Base-by-base conservation (phyloP, 306 rosid species). In the Pueraria montana region DNA sequence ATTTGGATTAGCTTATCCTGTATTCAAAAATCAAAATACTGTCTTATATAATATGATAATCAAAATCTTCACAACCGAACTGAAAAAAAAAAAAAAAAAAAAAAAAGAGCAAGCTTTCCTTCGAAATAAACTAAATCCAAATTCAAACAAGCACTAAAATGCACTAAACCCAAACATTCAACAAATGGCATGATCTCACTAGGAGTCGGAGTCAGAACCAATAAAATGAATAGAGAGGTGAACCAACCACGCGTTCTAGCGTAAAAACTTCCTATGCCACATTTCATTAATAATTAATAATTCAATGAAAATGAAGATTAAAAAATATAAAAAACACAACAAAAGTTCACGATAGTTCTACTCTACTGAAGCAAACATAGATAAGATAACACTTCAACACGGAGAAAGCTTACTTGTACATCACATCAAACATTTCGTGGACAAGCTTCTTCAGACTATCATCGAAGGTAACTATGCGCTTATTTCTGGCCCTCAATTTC, bases 391-490 rank as follows among this genome's bases (percentile, higher is more conserved):
- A 72, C 11, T 27, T 18, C 5, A 82, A 56, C 64, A 30, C 42
- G 10, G 4, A 48, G 21, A 58, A 78, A 71, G 67, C 98, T 87
- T 75, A 93, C 98, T 82, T 92, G 87, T 93, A 96, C 99, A 96
- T 96, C 53, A 96, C 87, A 43, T 92, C 95, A 82, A 96, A 96
- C 98, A 96, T 96, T 81, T 93, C 96, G 45, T 77, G 82, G 17
- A 89, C 98, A 66, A 96, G 80, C 83, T 84, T 96, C 91, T 90
- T 90, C 76, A 92, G 72, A 83, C 86, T 89, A 87, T 89, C 96
- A 81, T 92, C 97, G 46, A 93, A 96, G 2, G 86, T 79, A 4
- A 58, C 87, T 8, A 96, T 81, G 48, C 96, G 89, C 88, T 89
- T 93, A 88, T 93, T 96, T 84, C 74, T 96, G 2, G 86, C 89